Evolutionary conservation across 371 early-diverging fungal genomes (phyloP), one percentile per base, ranked within the genome.

Genomic region (Mortierella sp.): DNA sequence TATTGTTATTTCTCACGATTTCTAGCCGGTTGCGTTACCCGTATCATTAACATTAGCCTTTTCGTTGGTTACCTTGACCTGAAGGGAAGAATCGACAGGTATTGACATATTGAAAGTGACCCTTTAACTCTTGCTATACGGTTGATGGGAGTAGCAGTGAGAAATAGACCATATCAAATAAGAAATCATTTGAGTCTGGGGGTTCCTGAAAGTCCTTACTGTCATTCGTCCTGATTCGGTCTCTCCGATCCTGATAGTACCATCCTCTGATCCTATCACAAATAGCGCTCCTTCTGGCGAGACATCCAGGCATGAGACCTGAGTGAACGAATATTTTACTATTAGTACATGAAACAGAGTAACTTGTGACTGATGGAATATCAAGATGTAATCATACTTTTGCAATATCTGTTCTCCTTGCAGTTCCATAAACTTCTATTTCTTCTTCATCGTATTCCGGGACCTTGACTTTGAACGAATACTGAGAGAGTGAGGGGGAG

Each of bases 71-170:
- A 87, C 93, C 86, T 88, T 91, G 90, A n/a, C 92, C 93, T 11
- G 93, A 93, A 0, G 94, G 94, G 62, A 94, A 94, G 77, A 94
- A 92, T 59, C 84, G 86, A 68, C 91, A 88, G 22, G 88, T 85
- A 26, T 89, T 91, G 32, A 93, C 84, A 73, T 93, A 93, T 35
- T 87, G 88, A 35, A 91, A 26, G 63, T 94, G 94, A 0, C 93
- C 94, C 64, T 86, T 85, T 24, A 94, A 77, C 37, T 84, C 81
- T 72, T 78, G 77, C 91, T 90, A 65, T 18, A 55, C 32, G 2
- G 22, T 58, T 20, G 61, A 39, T 60, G 11, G 32, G 3, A 16
- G 1, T 59, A 2, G 20, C 6, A 59, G 20, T 28, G 14, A 28
- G 59, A 32, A 20, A 24, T 9, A 55, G 55, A 57, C 30, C 26